Evolutionary conservation across 768 basidiomycete genomes (phyloP).

Genomic region (Mrakia hoshinonis): DNA sequence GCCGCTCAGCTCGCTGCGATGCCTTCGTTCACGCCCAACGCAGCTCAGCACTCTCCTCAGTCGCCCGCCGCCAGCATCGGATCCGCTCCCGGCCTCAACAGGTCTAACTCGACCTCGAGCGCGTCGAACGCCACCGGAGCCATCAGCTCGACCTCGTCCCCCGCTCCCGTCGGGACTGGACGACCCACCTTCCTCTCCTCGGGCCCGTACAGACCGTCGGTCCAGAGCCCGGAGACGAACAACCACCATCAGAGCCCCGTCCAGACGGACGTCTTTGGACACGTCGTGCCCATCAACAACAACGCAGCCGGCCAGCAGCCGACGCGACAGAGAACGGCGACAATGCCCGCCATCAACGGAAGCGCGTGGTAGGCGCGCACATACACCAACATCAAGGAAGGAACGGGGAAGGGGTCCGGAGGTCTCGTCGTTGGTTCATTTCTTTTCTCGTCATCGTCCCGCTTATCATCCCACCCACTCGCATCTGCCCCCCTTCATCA

Average conservation of each 20-base stretch:
- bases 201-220: not conserved
- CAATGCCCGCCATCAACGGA: not conserved
- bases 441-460: not conserved
- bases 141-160: not conserved
- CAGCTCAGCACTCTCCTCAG: not conserved
- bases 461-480: not conserved
- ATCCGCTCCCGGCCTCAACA: not conserved
- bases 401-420: no score
- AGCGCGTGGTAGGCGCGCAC: not conserved
- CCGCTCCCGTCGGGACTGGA: not conserved
- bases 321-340: not conserved
- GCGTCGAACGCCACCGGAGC: not conserved
- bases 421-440: not conserved
- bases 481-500: not conserved
- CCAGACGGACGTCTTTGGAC: not conserved
- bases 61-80: not conserved
- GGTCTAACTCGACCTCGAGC: not conserved
- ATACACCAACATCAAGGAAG: no score
- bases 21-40: not conserved
- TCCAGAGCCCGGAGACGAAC: not conserved
- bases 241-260: not conserved
- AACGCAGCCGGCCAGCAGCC: not conserved
- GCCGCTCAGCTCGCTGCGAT: slow-evolving; percentile 17
- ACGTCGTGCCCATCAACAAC: slow-evolving; percentile 7
- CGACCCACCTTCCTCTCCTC: not conserved